Evolutionary conservation across 768 basidiomycete species (phyloP).

Genomic region (Hypholoma sublateritium): DNA sequence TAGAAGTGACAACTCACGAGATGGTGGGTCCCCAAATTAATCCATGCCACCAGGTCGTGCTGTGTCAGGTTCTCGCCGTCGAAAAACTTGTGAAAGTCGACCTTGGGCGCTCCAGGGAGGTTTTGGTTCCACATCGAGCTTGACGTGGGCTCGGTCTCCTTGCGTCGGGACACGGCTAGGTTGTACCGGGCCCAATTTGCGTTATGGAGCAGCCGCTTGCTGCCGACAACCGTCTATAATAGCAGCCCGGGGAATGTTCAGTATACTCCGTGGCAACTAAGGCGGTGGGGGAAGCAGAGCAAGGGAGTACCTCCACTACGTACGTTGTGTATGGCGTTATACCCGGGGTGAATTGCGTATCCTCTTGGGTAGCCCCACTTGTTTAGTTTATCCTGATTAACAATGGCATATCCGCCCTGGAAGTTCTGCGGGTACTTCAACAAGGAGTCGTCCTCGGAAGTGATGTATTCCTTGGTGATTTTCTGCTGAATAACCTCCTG

Average conservation of each 20-base stretch:
- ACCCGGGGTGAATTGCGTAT: conserved; percentile 62
- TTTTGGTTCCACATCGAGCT: conserved; percentile 65
- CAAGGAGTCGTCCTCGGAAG: conserved; percentile 49
- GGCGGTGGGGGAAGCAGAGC: neutral
- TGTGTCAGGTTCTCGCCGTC: conserved; percentile 64
- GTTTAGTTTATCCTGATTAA: conserved; percentile 54
- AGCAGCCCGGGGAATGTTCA: neutral
- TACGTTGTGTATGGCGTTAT: conserved; percentile 53
- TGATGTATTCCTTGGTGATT: conserved; percentile 46
- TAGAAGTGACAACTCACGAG: conserved; percentile 40
- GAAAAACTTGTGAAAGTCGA: conserved; percentile 64
- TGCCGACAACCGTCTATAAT: conserved; percentile 52
- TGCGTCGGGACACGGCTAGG: conserved; percentile 53
- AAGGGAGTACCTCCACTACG: conserved; percentile 13
- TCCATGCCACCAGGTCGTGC: conserved; percentile 65
- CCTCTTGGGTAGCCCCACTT: conserved; percentile 58
- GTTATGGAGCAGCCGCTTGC: conserved; percentile 58
- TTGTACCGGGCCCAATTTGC: conserved; percentile 69
- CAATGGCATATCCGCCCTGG: conserved; percentile 56
- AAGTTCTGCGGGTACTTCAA: conserved; percentile 54
- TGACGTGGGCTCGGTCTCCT: conserved; percentile 61
- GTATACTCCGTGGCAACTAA: neutral
- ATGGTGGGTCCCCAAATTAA: conserved; percentile 70
- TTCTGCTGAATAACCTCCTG: conserved; percentile 52
- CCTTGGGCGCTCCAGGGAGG: conserved; percentile 52